These are phyloP conservation scores for Debaryomyces castellii DNA, from an alignment of 805 yeast species.

Conservation along the genomic window DNA sequence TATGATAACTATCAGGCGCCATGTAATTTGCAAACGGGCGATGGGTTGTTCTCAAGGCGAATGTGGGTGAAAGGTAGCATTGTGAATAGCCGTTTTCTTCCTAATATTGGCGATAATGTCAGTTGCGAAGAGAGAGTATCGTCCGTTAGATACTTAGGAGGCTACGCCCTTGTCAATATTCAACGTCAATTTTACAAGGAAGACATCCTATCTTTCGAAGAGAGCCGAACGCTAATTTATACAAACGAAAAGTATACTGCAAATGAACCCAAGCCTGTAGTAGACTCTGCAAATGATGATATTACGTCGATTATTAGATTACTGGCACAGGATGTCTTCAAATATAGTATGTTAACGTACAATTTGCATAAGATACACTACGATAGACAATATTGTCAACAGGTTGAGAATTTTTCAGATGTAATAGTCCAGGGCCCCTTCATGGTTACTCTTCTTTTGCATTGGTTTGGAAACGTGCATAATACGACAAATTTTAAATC, in stretches of 20 bases:
- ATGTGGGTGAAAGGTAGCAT: conserved; percentile 81
- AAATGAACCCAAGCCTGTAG: background rate
- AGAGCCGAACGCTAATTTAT: conserved; percentile 62
- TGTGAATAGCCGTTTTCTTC: conserved; percentile 25
- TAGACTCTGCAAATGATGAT: background rate
- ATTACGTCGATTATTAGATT: background rate
- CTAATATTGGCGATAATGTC: conserved; percentile 35
- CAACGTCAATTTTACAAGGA: conserved; percentile 43
- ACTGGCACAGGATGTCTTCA: conserved; percentile 37
- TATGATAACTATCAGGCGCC: conserved; percentile 82
- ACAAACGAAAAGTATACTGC: conserved; percentile 30
- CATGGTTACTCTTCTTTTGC: conserved; percentile 57
- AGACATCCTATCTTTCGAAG: conserved; percentile 37
- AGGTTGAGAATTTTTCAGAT: conserved; percentile 57
- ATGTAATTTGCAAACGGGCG: conserved; percentile 10
- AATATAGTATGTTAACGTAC: conserved; percentile 74
- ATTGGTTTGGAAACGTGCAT: conserved; percentile 39
- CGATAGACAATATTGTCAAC: conserved; percentile 53
- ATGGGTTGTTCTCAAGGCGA: conserved; percentile 49
- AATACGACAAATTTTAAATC: conserved; percentile 18
- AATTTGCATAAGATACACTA: conserved; percentile 86
- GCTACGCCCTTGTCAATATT: conserved; percentile 53
- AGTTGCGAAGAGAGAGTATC: conserved; percentile 55
- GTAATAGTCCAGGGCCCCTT: conserved; percentile 82
- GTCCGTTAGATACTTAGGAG: conserved; percentile 32